Evolutionary conservation across 352 stramenopile species (phyloP), one percentile per base, ranked within the genome.

Genomic region (Lagenidium giganteum): DNA sequence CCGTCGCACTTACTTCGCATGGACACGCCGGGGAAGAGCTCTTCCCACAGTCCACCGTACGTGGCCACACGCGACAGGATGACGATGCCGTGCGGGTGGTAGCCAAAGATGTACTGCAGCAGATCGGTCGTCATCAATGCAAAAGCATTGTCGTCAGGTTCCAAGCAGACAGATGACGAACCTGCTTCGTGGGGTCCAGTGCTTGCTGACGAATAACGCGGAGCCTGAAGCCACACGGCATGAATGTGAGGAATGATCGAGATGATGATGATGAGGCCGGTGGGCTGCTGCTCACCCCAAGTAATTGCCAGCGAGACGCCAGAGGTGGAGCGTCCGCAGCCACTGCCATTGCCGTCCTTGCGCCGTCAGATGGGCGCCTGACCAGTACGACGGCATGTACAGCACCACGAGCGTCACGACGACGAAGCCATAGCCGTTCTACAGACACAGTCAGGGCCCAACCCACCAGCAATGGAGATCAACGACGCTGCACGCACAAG

Each of bases 11-110:
- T 13, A 57, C 49, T 42, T 28, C 63, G 51, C 17, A 47, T 45
- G n/a, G 24, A 42, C 42, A 71, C 35, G 33, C 47, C 44, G 32
- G 47, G 63, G 42, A 78, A 73, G 1, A 75, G 29, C 14, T 51
- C 17, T 13, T 78, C 63, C 39, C 69, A 81, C 29, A 51, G 65
- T n/a, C 68, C 64, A 8, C 65, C 68, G 33, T 60, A 81, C 17
- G 56, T 52, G 1, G 63, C 57, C 18, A 81, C 43, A 4, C 68
- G 61, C 23, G 68, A 81, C 3, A 81, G 45, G 18, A 77, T 54
- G 28, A 77, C 57, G 49, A 81, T 81, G 2, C 68, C 68, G 33
- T 81, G 68, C 7, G 68, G 69, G 21, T 81, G 69, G 27, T 67
- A 78, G 7, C 54, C 60, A 43, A 81, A 81, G 27, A 81, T 59